Evolutionary conservation across 73 alveolate genomes (phyloP).

Genomic region (Paramecium biaurelia): DNA sequence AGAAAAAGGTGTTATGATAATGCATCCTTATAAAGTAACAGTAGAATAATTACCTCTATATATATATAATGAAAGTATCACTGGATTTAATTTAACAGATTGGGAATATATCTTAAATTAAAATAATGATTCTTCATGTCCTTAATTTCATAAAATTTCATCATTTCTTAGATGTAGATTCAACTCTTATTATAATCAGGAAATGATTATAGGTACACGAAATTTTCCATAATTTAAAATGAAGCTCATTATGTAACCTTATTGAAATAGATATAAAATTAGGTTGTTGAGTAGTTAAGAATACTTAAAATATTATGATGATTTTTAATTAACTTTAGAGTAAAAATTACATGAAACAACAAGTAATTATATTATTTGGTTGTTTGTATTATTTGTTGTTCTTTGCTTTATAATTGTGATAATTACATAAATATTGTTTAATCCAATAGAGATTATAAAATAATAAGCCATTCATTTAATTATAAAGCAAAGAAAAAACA

Average conservation of each 20-base stretch:
- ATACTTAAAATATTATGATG: background rate
- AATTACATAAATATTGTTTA: background rate
- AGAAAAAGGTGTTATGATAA: background rate
- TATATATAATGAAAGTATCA: background rate
- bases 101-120: background rate
- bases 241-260: background rate
- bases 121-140: background rate
- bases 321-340: background rate
- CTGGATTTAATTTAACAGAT: background rate
- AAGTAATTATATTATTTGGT: background rate
- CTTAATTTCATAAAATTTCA: background rate
- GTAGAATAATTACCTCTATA: background rate
- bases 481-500: background rate
- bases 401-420: background rate
- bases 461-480: background rate
- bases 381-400: background rate
- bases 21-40: background rate
- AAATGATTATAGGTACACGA: background rate
- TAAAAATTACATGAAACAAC: background rate
- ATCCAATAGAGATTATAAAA: background rate
- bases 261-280: background rate
- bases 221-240: background rate
- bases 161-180: background rate
- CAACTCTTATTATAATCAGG: background rate
- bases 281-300: background rate